Base-by-base conservation (phyloP, 1,139 yeast genomes). In the Candida glucosophila region DNA sequence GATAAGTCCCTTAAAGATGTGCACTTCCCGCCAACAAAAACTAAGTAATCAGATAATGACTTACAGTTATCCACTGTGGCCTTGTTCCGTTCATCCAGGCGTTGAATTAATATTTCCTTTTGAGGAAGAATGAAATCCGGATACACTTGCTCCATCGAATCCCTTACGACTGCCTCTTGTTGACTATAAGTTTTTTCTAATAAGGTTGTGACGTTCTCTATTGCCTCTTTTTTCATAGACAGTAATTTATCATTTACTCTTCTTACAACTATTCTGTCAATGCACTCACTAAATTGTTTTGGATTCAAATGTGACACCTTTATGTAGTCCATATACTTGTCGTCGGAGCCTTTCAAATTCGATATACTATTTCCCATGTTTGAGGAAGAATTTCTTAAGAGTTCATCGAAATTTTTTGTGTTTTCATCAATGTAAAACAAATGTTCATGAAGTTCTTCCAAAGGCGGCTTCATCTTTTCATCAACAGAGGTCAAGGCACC, bases 321-420 rank as follows among this genome's bases (percentile, higher is more conserved):
- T 15, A 43, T 27, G 22, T 33, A 41, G 4, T 36, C 37, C 22
- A 42, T 33, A 16, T 43, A 36, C 18, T 36, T 37, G 15, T 32
- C 29, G 22, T 43, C 40, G 5, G 43, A 26, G 4, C 25, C 27
- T 19, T 30, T 35, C 21, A 43, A 31, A 14, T 31, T 35, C 2
- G 31, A 22, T 9, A 42, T 14, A 10, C 31, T 28, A n/a, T 34
- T 30, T 19, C 32, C 29, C 16, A 32, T 15, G 8, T 21, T 23
- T 12, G 21, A 14, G 13, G 21, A 29, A 18, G 19, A 19, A 12
- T 18, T 19, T 12, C 14, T 8, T 5, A 26, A 24, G 9, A 19
- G 15, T 8, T 11, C 19, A 15, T 14, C 12, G 12, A 29, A 28
- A 5, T 20, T 22, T 9, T 19, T 18, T 8, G 24, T 15, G 6